Base-by-base conservation (phyloP, 2,329 filamentous ascomycete species). In the Cladophialophora immunda region DNA sequence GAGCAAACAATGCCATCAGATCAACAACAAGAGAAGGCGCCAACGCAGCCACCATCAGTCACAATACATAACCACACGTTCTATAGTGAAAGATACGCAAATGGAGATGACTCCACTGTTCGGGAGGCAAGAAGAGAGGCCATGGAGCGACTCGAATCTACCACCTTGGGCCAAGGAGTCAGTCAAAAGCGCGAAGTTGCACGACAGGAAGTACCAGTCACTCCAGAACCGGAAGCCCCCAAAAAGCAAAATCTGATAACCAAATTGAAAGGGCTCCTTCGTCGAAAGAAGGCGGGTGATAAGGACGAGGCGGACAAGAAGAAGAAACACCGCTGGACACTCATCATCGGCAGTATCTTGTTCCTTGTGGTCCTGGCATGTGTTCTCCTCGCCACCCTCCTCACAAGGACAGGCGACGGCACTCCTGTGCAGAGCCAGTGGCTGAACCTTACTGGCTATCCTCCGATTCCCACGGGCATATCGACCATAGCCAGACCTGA, bases 401-500 rank as follows among this genome's bases (percentile, higher is more conserved):
- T 92, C 50, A 83, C 82, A 61, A 81, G 78, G 69, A 79, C 80
- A 70, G 75, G 79, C 47, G 73, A 80, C 74, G 73, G 72, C 63
- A 82, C 76, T 3, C 77, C 80, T 0, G 78, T 82, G 8, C 77
- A 85, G 70, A 84, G 85, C 1, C 80, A 85, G 57, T 97, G 92
- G 90, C 83, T 97, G 64, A 97, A 97, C 75, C 77, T 96, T 68
- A 96, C 94, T 0, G 89, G 89, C 58, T 97, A 92, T 72, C 94
- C 94, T 19, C 90, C 93, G 0, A 92, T 97, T 74, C 92, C 92
- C 1, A 94, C 92, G 0, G 94, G 94, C 0, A 85, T 94, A 19
- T 85, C 92, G 68, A 96, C 92, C 0, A 85, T 97, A 17, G 87
- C 91, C 17, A 90, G 90, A 4, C 88, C 93, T 0, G 86, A 92